Conservation (phyloP, 306 rosid genomes). For the Clitoria ternatea region DNA sequence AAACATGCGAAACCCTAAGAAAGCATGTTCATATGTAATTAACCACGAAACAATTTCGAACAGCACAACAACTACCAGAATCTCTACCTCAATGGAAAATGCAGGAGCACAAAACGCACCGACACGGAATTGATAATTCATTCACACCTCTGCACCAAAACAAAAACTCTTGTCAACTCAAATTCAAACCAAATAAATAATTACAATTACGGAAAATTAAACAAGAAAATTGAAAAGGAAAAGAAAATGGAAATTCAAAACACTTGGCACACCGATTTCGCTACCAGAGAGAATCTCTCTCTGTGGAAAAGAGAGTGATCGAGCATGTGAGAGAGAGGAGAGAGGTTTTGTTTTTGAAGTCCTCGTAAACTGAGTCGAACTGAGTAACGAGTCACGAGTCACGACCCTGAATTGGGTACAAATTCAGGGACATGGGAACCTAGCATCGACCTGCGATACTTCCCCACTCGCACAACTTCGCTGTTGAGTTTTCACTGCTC, state of each 20-base stretch:
- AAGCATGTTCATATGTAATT: no score
- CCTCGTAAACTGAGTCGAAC: background rate
- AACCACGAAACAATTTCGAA: background rate
- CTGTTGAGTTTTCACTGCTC: background rate
- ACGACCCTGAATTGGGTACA: background rate
- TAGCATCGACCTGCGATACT: background rate
- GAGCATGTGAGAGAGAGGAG: background rate
- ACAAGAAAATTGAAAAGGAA: background rate
- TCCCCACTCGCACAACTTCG: background rate
- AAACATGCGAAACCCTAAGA: background rate
- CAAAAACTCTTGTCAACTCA: background rate
- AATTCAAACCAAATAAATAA: background rate
- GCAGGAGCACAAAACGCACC: background rate
- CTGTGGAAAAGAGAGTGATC: background rate
- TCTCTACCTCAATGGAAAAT: conserved; percentile 12
- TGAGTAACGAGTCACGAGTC: background rate
- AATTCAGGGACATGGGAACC: background rate
- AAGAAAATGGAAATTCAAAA: background rate
- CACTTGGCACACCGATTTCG: background rate
- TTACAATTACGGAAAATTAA: background rate
- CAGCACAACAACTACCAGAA: background rate
- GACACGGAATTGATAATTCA: background rate
- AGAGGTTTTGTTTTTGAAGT: background rate
- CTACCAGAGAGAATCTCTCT: background rate
- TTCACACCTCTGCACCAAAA: background rate